phyloP scores from a whole-genome alignment of 2,329 filamentous ascomycete species.

The Neoascochyta sp. region DNA sequence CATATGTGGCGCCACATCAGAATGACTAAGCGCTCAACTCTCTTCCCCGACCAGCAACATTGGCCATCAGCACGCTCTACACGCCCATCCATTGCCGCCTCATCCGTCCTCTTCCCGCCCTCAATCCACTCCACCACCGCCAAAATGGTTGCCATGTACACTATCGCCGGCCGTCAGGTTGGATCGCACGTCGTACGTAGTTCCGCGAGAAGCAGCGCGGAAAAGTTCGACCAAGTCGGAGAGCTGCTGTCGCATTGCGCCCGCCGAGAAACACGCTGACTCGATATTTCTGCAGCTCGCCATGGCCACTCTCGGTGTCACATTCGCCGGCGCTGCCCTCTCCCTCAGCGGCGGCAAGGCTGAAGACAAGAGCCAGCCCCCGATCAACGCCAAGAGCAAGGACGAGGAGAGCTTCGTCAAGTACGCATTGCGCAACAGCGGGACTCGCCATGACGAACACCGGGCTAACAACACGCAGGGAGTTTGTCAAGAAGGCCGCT shows the following conservation, averaged over 20 bases:
- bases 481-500: constrained; percentile 39
- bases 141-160: constrained; percentile 53
- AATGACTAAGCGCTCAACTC: constrained; percentile 16
- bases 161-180: constrained; percentile 51
- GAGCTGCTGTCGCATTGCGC: constrained; percentile 1
- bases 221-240: constrained; percentile 22
- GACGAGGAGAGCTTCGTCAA: constrained; percentile 67
- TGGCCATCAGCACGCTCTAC: constrained; percentile 15
- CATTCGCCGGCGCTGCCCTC: constrained; percentile 35
- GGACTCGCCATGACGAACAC: not conserved
- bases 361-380: constrained; percentile 43
- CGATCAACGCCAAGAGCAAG: constrained; percentile 62
- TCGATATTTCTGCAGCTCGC: constrained; percentile 49
- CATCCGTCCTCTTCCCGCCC: constrained; percentile 17
- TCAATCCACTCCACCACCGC: constrained; percentile 18
- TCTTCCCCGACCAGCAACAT: constrained; percentile 17
- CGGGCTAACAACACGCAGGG: constrained; percentile 17
- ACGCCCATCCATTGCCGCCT: constrained; percentile 32
- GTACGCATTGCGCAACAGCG: constrained; percentile 43
- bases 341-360: constrained; percentile 43
- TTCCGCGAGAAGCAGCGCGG: constrained; percentile 4
- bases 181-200: constrained; percentile 52
- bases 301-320: constrained; percentile 49
- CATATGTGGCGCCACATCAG: too few relatives aligned
- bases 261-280: not conserved